Base-by-base conservation (phyloP, 1,284 basidiomycete species). In the Pyrrhoderma noxium region DNA sequence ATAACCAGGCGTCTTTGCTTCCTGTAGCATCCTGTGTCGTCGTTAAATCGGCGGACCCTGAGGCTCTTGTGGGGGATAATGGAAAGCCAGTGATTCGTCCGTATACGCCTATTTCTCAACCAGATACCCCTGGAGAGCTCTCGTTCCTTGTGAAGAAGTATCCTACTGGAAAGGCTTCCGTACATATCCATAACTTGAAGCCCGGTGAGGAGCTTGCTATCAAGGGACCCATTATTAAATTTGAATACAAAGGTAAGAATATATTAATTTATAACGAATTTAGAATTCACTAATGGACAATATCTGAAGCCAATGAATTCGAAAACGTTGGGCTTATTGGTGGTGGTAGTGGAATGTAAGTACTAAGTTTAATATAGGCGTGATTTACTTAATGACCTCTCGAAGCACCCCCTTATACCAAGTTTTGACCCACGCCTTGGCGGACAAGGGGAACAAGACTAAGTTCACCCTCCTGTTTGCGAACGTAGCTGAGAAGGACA, bases 401-500 rank as follows among this genome's bases (percentile, higher is more conserved):
- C 37, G 25, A 61, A 87, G 83, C 57, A 82, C 85, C 11, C 85
- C 86, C 3, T 74, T 89, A 47, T 88, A 85, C 68, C 85, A 89
- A 66, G 65, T 94, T 60, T 66, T 93, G 54, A 74, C 72, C 45
- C 79, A 93, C 66, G 85, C 89, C 3, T 77, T 94, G 50, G 58
- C 73, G 1, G 81, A 88, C 60, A 72, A 77, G 23, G 60, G 67
- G 45, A 97, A 99, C 80, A 93, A 87, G 73, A 98, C 96, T 58
- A 93, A 94, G 65, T 95, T 91, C 70, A 96, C 88, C 46, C 75
- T 98, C 52, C 70, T 99, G 61, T 98, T 89, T 70, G 84, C 89
- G 41, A 98, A 98, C 70, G 78, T 91, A 48, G 79, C 86, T n/a
- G 89, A 93, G 65, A 74, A 80, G 57, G 95, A 98, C 66, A 95